A percentile compares a stretch with the other conserved stretches of the same genome.
Evolutionary conservation across 2,329 filamentous ascomycete genomes (phyloP).

Genomic region (Dactylellina cionopaga): DNA sequence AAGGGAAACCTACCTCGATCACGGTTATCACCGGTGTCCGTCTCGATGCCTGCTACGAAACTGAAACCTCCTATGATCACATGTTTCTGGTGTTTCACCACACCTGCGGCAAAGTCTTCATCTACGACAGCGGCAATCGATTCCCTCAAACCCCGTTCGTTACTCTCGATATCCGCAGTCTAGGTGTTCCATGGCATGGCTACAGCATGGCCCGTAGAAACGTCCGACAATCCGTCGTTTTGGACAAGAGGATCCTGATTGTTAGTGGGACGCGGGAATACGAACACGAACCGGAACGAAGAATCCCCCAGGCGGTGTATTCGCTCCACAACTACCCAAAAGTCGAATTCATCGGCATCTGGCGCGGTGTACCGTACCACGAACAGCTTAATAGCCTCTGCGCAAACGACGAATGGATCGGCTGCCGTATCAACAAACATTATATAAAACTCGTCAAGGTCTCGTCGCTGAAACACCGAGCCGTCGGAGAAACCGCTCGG

Average conservation of each 20-base stretch:
- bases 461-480: conserved; percentile 18
- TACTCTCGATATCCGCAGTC: conserved; percentile 34
- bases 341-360: conserved; percentile 37
- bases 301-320: conserved; percentile 48
- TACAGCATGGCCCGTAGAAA: conserved; percentile 27
- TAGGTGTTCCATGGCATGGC: conserved; percentile 41
- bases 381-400: conserved; percentile 47
- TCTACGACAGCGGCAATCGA: conserved; percentile 50
- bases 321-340: conserved; percentile 44
- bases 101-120: conserved; percentile 40
- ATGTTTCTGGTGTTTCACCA: conserved; percentile 52
- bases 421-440: conserved; percentile 39
- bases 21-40: conserved; percentile 47
- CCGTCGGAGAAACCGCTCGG: background rate
- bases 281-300: conserved; percentile 34
- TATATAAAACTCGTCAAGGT: conserved; percentile 46
- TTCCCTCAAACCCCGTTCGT: conserved; percentile 36
- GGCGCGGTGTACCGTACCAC: conserved; percentile 43
- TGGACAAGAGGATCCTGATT: conserved; percentile 45
- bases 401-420: conserved; percentile 52
- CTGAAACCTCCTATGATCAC: conserved; percentile 50
- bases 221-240: conserved; percentile 46
- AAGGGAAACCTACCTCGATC: conserved; percentile 44
- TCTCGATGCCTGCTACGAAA: conserved; percentile 49
- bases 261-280: conserved; percentile 41